Base-by-base conservation (phyloP, 306 rosid species). In the Medicago truncatula region DNA sequence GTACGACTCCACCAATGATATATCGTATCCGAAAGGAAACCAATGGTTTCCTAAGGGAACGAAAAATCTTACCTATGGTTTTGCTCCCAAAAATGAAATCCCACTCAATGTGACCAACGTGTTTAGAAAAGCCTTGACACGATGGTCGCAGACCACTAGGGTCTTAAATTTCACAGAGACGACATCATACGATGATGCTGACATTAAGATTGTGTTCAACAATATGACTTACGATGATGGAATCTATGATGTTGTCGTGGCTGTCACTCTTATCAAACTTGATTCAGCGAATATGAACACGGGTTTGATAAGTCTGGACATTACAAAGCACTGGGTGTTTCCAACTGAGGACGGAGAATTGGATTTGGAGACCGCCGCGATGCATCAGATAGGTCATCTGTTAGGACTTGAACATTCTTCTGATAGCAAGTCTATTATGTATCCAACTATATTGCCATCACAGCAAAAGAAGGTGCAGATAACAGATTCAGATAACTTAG, bases 201-300 rank as follows among this genome's bases (percentile, higher is more conserved):
- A 73, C 69, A 73, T 73, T 50, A 73, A 73, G 46, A 13, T 73
- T 41, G 58, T 7, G 9, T 73, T 71, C 9, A 38, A 70, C 20
- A 15, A 0, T 50, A 47, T 28, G 31, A 28, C 10, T 57, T 1
- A 4, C 63, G 1, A 11, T 5, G n/a, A 57, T 4, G 1, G 0
- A 7, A 6, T 12, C 12, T 1, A 23, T 5, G 34, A 9, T 10
- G 9, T 23, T 58, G 9, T 58, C 0, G 38, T 58, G 3, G 64
- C 8, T 0, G 36, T 0, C 7, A 21, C 38, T 11, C 0, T 21
- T 10, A 58, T 58, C 0, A 23, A 23, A 58, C 62, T 0, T 4
- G 3, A 23, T 58, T 58, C 64, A 28, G 31, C 31, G 0, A 58
- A 23, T 0, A 7, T 21, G 6, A 58, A 1, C 4, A 23, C 43